A percentile compares a stretch with the other conserved stretches of the same genome.
Conservation (phyloP, 768 basidiomycete genomes). For the Xerocomellus intermedius region DNA sequence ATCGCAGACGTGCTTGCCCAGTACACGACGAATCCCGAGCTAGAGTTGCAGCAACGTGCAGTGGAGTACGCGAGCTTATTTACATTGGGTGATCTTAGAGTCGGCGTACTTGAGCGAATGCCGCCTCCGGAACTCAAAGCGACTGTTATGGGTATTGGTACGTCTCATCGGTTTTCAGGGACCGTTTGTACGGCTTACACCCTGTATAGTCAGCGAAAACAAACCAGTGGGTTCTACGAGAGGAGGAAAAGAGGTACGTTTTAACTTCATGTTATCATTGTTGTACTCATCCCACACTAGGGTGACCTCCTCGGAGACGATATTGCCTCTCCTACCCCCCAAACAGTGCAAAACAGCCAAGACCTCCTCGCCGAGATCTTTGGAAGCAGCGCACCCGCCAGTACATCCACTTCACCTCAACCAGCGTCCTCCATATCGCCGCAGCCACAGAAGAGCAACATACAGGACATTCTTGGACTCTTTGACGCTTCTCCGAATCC, state of each 20-base stretch:
- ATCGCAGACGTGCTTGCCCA: slow-evolving; percentile 75
- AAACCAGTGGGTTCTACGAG: slow-evolving; percentile 92
- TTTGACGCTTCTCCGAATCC: slow-evolving; percentile 58
- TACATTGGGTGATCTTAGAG: slow-evolving; percentile 66
- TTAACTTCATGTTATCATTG: neutral
- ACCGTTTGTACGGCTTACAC: neutral
- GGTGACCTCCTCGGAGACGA: slow-evolving; percentile 89
- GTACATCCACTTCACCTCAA: slow-evolving; percentile 28
- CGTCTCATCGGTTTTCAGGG: slow-evolving; percentile 21
- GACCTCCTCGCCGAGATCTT: slow-evolving; percentile 94
- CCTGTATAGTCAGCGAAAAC: slow-evolving; percentile 79
- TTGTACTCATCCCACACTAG: slow-evolving; percentile 15
- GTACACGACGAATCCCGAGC: slow-evolving; percentile 84
- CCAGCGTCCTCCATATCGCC: slow-evolving; percentile 42
- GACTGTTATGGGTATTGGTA: slow-evolving; percentile 93
- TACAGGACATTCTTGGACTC: slow-evolving; percentile 90
- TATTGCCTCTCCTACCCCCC: slow-evolving; percentile 39
- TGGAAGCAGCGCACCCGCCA: slow-evolving; percentile 45
- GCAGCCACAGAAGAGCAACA: slow-evolving; percentile 53
- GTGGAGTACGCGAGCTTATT: slow-evolving; percentile 93
- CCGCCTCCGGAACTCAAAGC: slow-evolving; percentile 97
- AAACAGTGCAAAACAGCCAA: slow-evolving; percentile 61
- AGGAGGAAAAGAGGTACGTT: slow-evolving; percentile 66
- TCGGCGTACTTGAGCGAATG: slow-evolving; percentile 95
- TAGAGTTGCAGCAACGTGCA: slow-evolving; percentile 94